A percentile compares a stretch with the other conserved stretches of the same genome.
phyloP scores from a whole-genome alignment of 805 yeast species.

The Metschnikowia arizonensis region DNA sequence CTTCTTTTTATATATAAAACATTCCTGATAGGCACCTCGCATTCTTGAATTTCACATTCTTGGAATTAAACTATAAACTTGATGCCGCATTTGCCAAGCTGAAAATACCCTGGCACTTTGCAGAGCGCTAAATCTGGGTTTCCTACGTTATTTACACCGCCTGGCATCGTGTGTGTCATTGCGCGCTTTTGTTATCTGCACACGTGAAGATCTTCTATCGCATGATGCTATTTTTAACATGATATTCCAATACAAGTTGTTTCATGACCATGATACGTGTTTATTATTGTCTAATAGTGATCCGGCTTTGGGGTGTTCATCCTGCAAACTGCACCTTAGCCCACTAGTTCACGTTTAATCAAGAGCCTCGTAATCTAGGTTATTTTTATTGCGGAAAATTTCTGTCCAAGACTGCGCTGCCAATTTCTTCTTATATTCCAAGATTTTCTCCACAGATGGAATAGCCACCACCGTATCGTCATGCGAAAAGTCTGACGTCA shows the following conservation, averaged over 20 bases:
- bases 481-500: constrained; percentile 14
- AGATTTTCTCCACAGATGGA: constrained; percentile 16
- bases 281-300: not conserved
- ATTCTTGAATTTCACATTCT: too few species aligned
- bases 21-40: too few species aligned
- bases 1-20: too few species aligned
- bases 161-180: not conserved
- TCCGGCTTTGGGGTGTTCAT: not conserved
- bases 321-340: too few species aligned
- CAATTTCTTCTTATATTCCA: constrained; percentile 9
- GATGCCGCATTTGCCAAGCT: not conserved
- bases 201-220: not conserved
- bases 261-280: too few species aligned
- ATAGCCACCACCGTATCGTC: constrained; percentile 19
- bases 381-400: not conserved
- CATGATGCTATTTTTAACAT: not conserved
- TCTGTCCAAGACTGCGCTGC: constrained; percentile 12
- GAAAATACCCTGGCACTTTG: not conserved
- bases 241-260: too few species aligned
- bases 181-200: not conserved
- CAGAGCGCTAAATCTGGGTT: not conserved
- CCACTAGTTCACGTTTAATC: not conserved
- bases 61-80: not conserved
- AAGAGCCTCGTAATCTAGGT: constrained; percentile 10
- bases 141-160: not conserved